Conservation (phyloP, 75 land plant genomes). For the Ceratopteris richardii region DNA sequence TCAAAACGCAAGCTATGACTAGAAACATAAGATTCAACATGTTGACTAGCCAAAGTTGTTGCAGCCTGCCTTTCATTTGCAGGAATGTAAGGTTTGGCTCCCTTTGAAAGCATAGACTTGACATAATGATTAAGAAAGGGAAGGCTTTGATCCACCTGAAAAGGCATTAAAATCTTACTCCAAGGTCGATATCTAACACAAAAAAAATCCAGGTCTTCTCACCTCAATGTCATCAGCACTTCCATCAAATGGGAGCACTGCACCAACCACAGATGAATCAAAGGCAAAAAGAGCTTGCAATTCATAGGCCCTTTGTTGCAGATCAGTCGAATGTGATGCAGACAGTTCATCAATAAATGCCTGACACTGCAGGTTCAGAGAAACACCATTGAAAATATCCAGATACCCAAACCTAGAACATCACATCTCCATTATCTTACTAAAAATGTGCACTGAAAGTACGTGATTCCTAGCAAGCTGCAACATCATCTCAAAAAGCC, state of each 20-base stretch:
- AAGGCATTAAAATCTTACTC: not conserved
- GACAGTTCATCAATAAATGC: constrained; percentile 74
- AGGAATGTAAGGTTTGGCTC: constrained; percentile 75
- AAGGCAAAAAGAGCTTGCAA: constrained; percentile 65
- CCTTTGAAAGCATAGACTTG: constrained; percentile 59
- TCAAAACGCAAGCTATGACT: constrained; percentile 70
- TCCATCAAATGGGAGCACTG: constrained; percentile 76
- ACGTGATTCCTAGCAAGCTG: no score
- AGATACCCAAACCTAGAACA: not conserved
- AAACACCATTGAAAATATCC: not conserved
- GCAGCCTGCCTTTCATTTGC: constrained; percentile 57
- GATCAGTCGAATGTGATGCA: constrained; percentile 90
- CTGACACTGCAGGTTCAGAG: constrained; percentile 50
- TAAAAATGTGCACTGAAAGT: no score
- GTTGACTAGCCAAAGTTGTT: constrained; percentile 25
- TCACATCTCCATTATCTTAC: no score
- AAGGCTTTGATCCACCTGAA: constrained; percentile 70
- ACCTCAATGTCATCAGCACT: constrained; percentile 98
- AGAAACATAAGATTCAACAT: constrained; percentile 35
- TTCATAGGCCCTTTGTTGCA: constrained; percentile 96
- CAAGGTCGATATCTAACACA: not conserved
- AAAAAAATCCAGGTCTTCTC: not conserved
- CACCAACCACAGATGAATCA: constrained; percentile 45
- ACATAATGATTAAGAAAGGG: constrained; percentile 67
- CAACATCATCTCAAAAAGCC: no score